Base-by-base conservation (phyloP, 306 rosid genomes). In the Lotus japonicus region DNA sequence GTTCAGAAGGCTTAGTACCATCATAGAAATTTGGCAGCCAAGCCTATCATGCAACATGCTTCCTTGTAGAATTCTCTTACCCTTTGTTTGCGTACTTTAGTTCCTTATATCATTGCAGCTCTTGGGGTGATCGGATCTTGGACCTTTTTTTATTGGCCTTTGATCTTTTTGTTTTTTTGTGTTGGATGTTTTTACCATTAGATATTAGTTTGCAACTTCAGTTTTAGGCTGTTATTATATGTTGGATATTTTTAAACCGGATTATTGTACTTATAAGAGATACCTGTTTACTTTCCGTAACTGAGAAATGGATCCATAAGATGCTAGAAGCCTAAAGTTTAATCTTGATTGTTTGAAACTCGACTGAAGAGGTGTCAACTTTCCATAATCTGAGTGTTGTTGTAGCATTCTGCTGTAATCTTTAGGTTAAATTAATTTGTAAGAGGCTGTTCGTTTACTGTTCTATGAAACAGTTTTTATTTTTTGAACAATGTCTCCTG, bases 1-100 rank as follows among this genome's bases (percentile, higher is more conserved):
- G 46, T 43, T 82, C 84, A 80, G 67, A 88, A 86, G 87, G 74
- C 69, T 36, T 76, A 81, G 76, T 68, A 38, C 69, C 52, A 70
- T 31, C 56, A 13, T 42, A 35, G 62, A 26, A 66, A 33, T 64
- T 60, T 42, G 63, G 65, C 46, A 45, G 49, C 31, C 31, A 3
- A 26, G 4, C 31, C 31, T 26, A 26, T 26, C n/a, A 4, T 26
- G 31, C 31, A 26, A 3, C 4, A 26, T 26, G 31, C 31, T 26
- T 26, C 31, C 31, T 26, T 26, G 39, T 50, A 33, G 58, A 64
- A 11, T 55, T 62, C 9, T 68, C 42, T 50, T 50, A 5, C 42
- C 63, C 58, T 50, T 38, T 67, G 38, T 46, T 65, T 2, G 66
- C 15, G 70, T 64, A 81, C 63, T 26, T 26, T 2, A 72, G 64